phyloP scores from a whole-genome alignment of 2,329 filamentous ascomycete genomes.

The Trichoderma gracile region DNA sequence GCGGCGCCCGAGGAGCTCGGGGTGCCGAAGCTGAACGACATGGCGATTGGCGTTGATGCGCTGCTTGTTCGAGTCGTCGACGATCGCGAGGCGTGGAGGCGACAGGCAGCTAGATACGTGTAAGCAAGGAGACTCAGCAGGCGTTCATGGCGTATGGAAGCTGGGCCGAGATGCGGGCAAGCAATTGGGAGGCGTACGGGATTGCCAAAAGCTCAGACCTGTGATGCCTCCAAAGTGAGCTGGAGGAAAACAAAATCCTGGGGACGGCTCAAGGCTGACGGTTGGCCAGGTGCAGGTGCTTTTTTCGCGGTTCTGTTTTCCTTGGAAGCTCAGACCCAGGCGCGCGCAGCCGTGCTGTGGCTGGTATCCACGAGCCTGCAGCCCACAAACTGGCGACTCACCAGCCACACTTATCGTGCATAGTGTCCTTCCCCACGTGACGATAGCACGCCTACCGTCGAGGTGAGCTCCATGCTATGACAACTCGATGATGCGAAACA shows the following conservation, averaged over 20 bases:
- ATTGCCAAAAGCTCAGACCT: slow-evolving; percentile 12
- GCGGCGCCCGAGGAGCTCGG: slow-evolving; percentile 39
- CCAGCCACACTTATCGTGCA: slow-evolving; percentile 6
- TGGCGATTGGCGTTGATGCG: slow-evolving; percentile 29
- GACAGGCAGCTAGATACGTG: background rate
- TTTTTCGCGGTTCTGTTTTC: slow-evolving; percentile 27
- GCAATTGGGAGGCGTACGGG: background rate
- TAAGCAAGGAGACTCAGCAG: slow-evolving; percentile 14
- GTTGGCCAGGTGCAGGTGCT: slow-evolving; percentile 19
- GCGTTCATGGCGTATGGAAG: slow-evolving; percentile 23
- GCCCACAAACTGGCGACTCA: background rate
- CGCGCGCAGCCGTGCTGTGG: slow-evolving; percentile 27
- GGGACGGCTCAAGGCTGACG: slow-evolving; percentile 16
- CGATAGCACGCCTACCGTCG: slow-evolving; percentile 12
- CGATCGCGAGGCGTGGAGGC: slow-evolving; percentile 9
- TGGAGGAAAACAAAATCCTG: slow-evolving; percentile 16
- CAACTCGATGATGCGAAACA: background rate
- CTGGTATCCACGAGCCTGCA: background rate
- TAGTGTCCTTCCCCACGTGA: slow-evolving; percentile 21
- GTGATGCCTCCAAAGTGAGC: background rate
- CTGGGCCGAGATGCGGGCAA: background rate
- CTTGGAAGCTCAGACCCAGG: slow-evolving; percentile 14
- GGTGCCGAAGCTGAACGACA: slow-evolving; percentile 46
- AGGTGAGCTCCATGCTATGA: slow-evolving; percentile 17
- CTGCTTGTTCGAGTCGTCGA: slow-evolving; percentile 13